Evolutionary conservation across 441 rosid species (phyloP).

Genomic region (Rhodomyrtus psidioides): DNA sequence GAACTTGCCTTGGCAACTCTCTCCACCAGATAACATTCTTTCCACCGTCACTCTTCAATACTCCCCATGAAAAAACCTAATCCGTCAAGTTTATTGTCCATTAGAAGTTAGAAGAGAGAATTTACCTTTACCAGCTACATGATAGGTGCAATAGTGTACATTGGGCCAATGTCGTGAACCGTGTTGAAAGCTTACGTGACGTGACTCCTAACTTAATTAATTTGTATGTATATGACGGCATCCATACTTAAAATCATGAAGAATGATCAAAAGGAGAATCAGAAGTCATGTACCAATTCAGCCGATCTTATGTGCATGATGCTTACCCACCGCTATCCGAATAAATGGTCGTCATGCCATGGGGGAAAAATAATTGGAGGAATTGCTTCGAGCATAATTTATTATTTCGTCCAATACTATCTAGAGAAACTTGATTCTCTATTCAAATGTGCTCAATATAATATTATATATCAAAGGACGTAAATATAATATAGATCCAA

Average conservation of each 20-base stretch:
- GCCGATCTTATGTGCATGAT: not conserved
- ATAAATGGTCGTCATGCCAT: not conserved
- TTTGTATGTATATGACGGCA: rapidly evolving
- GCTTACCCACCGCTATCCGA: not conserved
- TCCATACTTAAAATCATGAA: not conserved
- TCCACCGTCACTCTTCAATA: not conserved
- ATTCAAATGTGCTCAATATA: not conserved
- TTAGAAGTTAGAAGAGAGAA: not conserved
- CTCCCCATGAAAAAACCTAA: not conserved
- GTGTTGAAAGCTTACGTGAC: not conserved
- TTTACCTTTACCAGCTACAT: not conserved
- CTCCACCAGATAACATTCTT: not conserved
- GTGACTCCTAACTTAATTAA: not conserved
- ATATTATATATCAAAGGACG: not conserved
- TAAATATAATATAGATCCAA: not conserved
- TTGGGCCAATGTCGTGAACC: not conserved
- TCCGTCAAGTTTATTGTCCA: not conserved
- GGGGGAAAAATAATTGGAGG: not conserved
- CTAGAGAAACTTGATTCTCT: not conserved
- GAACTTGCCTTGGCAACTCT: not conserved
- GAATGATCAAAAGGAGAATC: not conserved
- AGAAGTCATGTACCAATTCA: not conserved
- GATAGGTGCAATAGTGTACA: not conserved
- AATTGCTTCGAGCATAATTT: not conserved
- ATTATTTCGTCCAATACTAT: not conserved